A percentile compares a stretch with the other conserved stretches of the same genome.
Evolutionary conservation across 1,284 basidiomycete species (phyloP).

Genomic region (Naganishia sp.): DNA sequence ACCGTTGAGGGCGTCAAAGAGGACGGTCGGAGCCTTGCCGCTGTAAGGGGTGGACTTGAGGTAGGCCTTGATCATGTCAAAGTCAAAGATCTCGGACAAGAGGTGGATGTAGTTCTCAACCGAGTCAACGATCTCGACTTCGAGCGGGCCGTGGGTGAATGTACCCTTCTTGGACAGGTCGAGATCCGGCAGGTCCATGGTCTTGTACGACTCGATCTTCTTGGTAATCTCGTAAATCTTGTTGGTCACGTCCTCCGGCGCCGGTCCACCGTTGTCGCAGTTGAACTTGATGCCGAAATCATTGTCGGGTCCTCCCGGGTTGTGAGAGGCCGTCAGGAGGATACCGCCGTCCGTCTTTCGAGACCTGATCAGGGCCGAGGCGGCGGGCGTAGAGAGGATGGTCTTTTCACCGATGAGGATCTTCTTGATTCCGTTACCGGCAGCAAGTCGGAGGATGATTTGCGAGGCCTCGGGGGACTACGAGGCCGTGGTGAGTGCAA

Average conservation of each 20-base stretch:
- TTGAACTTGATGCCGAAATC: slow-evolving; percentile 99
- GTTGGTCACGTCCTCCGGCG: slow-evolving; percentile 91
- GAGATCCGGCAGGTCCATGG: slow-evolving; percentile 75
- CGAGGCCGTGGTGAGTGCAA: slow-evolving; percentile 42
- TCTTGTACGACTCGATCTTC: slow-evolving; percentile 80
- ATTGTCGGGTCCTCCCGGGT: slow-evolving; percentile 93
- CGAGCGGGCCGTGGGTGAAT: slow-evolving; percentile 74
- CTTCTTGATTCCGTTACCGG: slow-evolving; percentile 84
- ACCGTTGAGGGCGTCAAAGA: slow-evolving; percentile 95
- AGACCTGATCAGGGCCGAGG: slow-evolving; percentile 90
- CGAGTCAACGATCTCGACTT: slow-evolving; percentile 91
- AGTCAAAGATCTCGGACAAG: slow-evolving; percentile 90
- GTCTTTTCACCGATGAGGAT: slow-evolving; percentile 86
- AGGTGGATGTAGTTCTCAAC: slow-evolving; percentile 85
- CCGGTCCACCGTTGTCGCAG: slow-evolving; percentile 93
- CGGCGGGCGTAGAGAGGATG: slow-evolving; percentile 95
- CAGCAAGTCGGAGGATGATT: slow-evolving; percentile 85
- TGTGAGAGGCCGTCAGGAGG: slow-evolving; percentile 95
- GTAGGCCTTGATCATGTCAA: slow-evolving; percentile 87
- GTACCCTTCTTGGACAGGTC: slow-evolving; percentile 83
- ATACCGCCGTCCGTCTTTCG: slow-evolving; percentile 97
- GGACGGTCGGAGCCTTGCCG: slow-evolving; percentile 71
- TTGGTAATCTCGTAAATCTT: slow-evolving; percentile 91
- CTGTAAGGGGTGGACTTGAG: slow-evolving; percentile 60
- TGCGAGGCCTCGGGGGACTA: slow-evolving; percentile 78